A percentile compares a stretch with the other conserved stretches of the same genome.
phyloP scores from a whole-genome alignment of 2,329 filamentous ascomycete species.

The Orbilia ellipsospora region DNA sequence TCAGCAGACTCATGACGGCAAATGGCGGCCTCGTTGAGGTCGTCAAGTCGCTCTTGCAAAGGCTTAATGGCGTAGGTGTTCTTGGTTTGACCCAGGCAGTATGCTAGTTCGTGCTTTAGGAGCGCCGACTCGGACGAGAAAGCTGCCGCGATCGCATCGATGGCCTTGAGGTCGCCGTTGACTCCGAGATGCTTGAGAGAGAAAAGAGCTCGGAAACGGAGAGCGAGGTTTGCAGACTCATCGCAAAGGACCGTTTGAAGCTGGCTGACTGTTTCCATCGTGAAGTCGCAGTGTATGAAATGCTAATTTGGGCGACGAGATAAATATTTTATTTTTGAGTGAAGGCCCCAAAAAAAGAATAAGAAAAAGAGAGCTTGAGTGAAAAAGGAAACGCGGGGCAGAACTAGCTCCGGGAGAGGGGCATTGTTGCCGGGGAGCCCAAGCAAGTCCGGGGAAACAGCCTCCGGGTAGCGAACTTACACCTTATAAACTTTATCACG shows the following conservation, averaged over 20 bases:
- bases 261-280: constrained; percentile 64
- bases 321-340: neutral
- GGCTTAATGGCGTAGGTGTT: constrained; percentile 74
- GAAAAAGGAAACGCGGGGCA: constrained; percentile 38
- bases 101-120: constrained; percentile 95
- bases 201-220: constrained; percentile 95
- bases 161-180: constrained; percentile 72
- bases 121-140: constrained; percentile 87
- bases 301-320: neutral
- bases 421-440: constrained; percentile 12
- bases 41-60: constrained; percentile 78
- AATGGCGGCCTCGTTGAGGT: constrained; percentile 89
- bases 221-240: constrained; percentile 81
- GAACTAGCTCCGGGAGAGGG: constrained; percentile 32
- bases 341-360: constrained; percentile 14
- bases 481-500: neutral
- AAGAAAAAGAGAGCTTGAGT: neutral
- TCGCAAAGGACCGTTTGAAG: constrained; percentile 81
- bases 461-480: neutral
- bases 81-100: constrained; percentile 91
- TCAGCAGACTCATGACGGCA: constrained; percentile 96
- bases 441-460: neutral
- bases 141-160: constrained; percentile 85
- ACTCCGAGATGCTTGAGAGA: constrained; percentile 92
- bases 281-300: neutral